phyloP scores from a whole-genome alignment of 176 grass and related monocot genomes.

The Dactylis glomerata region DNA sequence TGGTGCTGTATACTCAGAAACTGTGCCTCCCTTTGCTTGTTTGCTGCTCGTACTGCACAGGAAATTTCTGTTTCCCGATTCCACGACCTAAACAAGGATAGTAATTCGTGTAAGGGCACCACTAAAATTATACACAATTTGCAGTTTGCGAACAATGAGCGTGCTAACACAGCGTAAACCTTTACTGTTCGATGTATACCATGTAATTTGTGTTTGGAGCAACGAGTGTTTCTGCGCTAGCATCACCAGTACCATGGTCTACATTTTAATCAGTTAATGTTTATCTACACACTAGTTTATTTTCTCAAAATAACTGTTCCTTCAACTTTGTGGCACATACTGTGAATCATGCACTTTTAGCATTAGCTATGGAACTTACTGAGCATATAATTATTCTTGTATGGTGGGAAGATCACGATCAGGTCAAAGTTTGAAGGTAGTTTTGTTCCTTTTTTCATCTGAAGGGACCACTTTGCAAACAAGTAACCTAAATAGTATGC shows the following conservation, averaged over 20 bases:
- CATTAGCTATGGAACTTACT: not conserved
- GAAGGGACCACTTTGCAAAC: not conserved
- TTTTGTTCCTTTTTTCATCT: not conserved
- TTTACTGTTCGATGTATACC: too few species aligned
- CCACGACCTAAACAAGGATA: not conserved
- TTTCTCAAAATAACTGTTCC: not conserved
- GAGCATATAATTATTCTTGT: not conserved
- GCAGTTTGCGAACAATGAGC: not conserved
- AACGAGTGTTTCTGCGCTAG: not conserved
- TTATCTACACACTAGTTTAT: not conserved
- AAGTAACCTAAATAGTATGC: constrained; percentile 1
- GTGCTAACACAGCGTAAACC: not conserved
- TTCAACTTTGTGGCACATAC: not conserved
- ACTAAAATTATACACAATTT: not conserved
- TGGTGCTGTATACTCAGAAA: not conserved
- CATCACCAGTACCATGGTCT: not conserved
- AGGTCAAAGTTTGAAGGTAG: not conserved
- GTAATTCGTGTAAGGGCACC: not conserved
- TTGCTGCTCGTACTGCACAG: not conserved
- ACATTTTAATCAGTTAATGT: not conserved
- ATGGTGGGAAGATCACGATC: not conserved
- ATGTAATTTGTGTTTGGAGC: not conserved
- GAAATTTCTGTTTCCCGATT: not conserved
- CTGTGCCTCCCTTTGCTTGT: not conserved
- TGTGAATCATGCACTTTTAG: not conserved